These are phyloP conservation scores for Chalaropsis thielavioides DNA, from an alignment of 2,329 filamentous ascomycete genomes.

Conservation along the genomic window DNA sequence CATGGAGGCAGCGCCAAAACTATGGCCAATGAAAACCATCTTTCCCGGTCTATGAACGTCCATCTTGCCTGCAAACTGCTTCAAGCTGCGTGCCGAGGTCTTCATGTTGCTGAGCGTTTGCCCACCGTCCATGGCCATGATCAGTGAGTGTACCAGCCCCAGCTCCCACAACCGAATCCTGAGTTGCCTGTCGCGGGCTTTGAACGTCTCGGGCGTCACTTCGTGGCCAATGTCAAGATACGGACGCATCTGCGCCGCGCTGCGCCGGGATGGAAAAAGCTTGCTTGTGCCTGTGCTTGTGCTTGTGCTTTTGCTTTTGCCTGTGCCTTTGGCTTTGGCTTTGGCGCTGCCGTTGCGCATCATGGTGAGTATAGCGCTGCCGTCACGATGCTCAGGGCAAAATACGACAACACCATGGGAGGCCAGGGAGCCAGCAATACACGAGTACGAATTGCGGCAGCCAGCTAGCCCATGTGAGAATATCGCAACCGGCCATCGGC, in stretches of 20 bases:
- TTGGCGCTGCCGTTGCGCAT: constrained; percentile 47
- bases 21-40: constrained; percentile 65
- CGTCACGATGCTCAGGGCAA: constrained; percentile 71
- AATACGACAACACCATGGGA: constrained; percentile 70
- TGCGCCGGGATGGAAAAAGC: constrained; percentile 19
- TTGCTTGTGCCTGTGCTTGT: too few relatives aligned
- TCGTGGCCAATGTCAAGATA: constrained; percentile 47
- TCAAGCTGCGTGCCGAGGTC: constrained; percentile 33
- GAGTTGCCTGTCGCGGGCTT: constrained; percentile 54
- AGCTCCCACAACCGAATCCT: constrained; percentile 67
- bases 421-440: constrained; percentile 61
- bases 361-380: constrained; percentile 60
- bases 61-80: constrained; percentile 45
- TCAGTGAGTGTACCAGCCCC: constrained; percentile 51
- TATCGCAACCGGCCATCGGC: constrained; percentile 64
- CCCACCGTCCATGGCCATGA: constrained; percentile 51
- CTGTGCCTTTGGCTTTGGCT: constrained; percentile 25
- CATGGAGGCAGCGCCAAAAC: constrained; percentile 61
- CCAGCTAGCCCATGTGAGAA: constrained; percentile 81
- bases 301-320: too few relatives aligned
- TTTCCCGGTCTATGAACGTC: constrained; percentile 56
- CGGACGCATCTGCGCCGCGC: constrained; percentile 24
- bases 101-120: constrained; percentile 38
- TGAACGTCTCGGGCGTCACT: constrained; percentile 49
- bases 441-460: constrained; percentile 71